Percentiles rank a stretch among this genome's conserved stretches.
Conservation (phyloP, 345 rosid species). For the Hibiscus mutabilis region DNA sequence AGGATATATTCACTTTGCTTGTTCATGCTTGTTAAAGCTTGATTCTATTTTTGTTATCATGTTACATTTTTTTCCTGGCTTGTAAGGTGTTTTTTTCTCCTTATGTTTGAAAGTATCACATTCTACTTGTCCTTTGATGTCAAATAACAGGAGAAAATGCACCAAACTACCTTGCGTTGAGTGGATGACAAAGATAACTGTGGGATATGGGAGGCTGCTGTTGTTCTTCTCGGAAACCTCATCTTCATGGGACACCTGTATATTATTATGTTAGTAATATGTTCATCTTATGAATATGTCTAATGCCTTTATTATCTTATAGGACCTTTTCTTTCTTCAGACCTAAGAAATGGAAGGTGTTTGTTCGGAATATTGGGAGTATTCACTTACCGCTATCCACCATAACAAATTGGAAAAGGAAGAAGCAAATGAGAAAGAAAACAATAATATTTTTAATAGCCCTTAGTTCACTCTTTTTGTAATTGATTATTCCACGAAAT, state of each 20-base stretch:
- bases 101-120: not conserved
- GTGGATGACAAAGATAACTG: slow-evolving; percentile 5
- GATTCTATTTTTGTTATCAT: not conserved
- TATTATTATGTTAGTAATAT: slow-evolving; percentile 54
- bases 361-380: not conserved
- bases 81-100: not conserved
- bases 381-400: not conserved
- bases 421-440: not conserved
- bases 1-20: not conserved
- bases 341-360: not conserved
- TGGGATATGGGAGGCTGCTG: slow-evolving; percentile 87
- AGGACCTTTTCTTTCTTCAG: not conserved
- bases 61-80: not conserved
- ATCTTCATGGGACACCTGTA: slow-evolving; percentile 70
- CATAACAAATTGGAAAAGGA: not conserved
- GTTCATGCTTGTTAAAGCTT: not conserved
- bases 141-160: no score
- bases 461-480: not conserved
- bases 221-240: slow-evolving; percentile 70
- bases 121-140: no score
- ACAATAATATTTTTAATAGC: not conserved
- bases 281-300: not conserved
- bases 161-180: not conserved
- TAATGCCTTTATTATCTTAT: not conserved
- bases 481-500: not conserved